These are phyloP conservation scores for Pythium dissotocum DNA, from an alignment of 352 stramenopile species.

Conservation along the genomic window DNA sequence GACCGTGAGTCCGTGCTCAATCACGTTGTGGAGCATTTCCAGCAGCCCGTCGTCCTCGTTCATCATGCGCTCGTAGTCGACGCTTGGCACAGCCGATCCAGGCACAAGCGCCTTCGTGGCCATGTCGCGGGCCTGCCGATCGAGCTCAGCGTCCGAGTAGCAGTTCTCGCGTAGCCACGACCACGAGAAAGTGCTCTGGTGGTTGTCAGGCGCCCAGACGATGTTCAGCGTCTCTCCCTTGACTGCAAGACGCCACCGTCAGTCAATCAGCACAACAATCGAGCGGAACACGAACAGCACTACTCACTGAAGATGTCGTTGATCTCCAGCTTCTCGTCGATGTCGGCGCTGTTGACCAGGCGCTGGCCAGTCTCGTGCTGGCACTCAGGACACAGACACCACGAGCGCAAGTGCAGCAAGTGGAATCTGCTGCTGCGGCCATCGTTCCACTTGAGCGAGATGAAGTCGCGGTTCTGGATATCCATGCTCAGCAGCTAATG, in stretches of 20 bases:
- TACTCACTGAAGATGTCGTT: constrained; percentile 69
- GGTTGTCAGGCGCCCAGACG: constrained; percentile 58
- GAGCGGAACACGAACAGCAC: not conserved
- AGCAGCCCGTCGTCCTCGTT: constrained; percentile 65
- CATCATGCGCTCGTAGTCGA: constrained; percentile 73
- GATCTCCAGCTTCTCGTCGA: constrained; percentile 60
- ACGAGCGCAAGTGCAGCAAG: constrained; percentile 72
- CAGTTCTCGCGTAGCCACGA: constrained; percentile 79
- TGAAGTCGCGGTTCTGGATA: constrained; percentile 69
- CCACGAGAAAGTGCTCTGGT: constrained; percentile 71
- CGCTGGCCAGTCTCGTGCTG: constrained; percentile 77
- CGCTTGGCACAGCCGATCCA: constrained; percentile 49
- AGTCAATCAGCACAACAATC: not conserved
- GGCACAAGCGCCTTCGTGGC: constrained; percentile 44
- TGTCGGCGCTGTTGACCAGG: constrained; percentile 76
- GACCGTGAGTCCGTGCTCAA: constrained; percentile 70
- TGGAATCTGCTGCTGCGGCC: constrained; percentile 71
- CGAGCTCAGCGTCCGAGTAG: constrained; percentile 59
- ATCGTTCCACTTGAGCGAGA: constrained; percentile 80
- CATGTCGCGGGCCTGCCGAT: constrained; percentile 52
- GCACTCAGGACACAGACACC: constrained; percentile 70
- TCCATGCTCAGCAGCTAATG: constrained; percentile 64
- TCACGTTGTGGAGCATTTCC: constrained; percentile 64
- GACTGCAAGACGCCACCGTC: constrained; percentile 33
- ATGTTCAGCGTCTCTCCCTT: constrained; percentile 72